Conservation (phyloP, 768 basidiomycete species). For the Tylopilus subfusipes region DNA sequence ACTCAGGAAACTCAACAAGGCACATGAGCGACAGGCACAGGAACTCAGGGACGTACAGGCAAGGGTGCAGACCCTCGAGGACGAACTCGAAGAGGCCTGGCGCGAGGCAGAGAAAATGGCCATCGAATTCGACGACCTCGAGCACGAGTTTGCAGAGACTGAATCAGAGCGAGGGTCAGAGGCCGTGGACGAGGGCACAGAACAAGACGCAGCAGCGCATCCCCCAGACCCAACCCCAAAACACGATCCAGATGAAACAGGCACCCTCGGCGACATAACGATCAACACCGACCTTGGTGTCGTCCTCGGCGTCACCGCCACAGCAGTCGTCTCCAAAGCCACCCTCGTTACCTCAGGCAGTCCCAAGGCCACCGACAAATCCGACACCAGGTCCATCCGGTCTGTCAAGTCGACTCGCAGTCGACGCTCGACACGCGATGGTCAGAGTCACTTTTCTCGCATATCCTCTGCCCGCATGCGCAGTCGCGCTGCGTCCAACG, state of each 20-base stretch:
- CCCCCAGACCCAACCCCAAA: background rate
- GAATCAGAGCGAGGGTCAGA: constrained; percentile 11
- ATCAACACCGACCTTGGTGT: constrained; percentile 29
- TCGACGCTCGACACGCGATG: constrained; percentile 22
- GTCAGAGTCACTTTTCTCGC: constrained; percentile 36
- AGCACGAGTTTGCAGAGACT: constrained; percentile 31
- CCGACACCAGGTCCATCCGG: constrained; percentile 24
- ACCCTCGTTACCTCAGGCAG: constrained; percentile 23
- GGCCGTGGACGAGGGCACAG: background rate
- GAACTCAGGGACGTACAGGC: constrained; percentile 51
- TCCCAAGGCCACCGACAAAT: constrained; percentile 1
- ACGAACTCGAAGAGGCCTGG: constrained; percentile 80
- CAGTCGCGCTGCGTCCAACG: constrained; percentile 60
- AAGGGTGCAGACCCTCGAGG: constrained; percentile 55
- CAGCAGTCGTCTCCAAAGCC: constrained; percentile 37
- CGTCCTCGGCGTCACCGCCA: constrained; percentile 37
- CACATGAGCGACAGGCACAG: constrained; percentile 60
- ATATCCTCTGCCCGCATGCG: constrained; percentile 65
- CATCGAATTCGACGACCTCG: constrained; percentile 63
- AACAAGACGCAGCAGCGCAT: background rate
- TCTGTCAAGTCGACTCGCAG: constrained; percentile 27
- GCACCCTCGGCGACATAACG: constrained; percentile 20
- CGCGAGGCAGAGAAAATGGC: constrained; percentile 71
- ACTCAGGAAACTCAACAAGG: constrained; percentile 73
- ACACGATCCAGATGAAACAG: constrained; percentile 28